Percentiles rank a stretch among this genome's conserved stretches.
Evolutionary conservation across 1,139 yeast genomes (phyloP).

Genomic region (Sugiyamaella paludigena): DNA sequence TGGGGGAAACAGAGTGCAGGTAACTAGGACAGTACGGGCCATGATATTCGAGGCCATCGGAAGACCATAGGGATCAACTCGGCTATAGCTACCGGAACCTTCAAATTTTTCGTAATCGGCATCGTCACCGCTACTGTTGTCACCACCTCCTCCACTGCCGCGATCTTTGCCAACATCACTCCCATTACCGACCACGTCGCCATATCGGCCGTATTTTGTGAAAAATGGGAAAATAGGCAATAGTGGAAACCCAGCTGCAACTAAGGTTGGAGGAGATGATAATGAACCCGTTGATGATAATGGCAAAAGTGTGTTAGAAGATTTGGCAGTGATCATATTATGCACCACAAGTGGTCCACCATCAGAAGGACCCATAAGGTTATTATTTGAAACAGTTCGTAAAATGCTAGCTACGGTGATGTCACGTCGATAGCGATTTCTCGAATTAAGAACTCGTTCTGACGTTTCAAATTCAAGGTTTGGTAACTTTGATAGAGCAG

Average conservation of each 20-base stretch:
- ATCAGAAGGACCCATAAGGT: background rate
- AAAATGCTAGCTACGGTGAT: conserved; percentile 14
- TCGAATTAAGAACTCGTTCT: conserved; percentile 13
- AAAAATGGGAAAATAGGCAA: conserved; percentile 13
- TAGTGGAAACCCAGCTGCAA: conserved; percentile 15
- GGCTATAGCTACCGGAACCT: background rate
- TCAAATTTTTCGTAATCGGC: conserved; percentile 4
- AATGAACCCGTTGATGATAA: conserved; percentile 5
- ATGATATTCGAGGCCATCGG: conserved; percentile 17
- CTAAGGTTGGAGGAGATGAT: conserved; percentile 7
- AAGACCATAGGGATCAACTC: conserved; percentile 19
- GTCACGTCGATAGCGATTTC: conserved; percentile 12
- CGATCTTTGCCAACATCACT: background rate
- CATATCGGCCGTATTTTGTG: conserved; percentile 4
- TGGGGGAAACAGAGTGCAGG: conserved; percentile 39
- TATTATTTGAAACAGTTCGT: conserved; percentile 7
- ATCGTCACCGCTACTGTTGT: background rate
- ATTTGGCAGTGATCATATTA: background rate
- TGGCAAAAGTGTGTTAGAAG: conserved; percentile 1
- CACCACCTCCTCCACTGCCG: conserved; percentile 1
- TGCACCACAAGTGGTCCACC: background rate
- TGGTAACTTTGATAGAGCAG: background rate
- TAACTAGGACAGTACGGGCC: conserved; percentile 24
- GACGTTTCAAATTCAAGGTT: conserved; percentile 1
- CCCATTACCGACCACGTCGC: background rate